These are phyloP conservation scores for Penicillium verrucosum DNA, from an alignment of 2,329 filamentous ascomycete species.

Conservation along the genomic window DNA sequence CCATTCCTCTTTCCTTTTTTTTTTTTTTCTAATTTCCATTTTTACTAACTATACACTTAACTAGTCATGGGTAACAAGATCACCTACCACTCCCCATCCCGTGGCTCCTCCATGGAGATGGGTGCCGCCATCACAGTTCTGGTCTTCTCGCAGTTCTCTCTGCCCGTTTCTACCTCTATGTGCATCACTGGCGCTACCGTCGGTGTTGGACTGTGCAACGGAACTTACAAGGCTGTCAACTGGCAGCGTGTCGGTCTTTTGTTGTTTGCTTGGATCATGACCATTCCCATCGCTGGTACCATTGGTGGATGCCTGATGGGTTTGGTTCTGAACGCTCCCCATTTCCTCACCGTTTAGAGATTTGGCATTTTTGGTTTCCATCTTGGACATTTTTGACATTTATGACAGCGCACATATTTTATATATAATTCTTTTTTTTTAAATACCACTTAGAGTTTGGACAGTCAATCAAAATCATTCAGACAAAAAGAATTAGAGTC, in stretches of 20 bases:
- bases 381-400: neutral
- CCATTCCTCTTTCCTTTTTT: neutral
- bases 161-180: constrained; percentile 74
- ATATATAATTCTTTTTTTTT: neutral
- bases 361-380: neutral
- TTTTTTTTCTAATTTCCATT: neutral
- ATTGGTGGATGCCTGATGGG: constrained; percentile 55
- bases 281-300: constrained; percentile 61
- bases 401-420: neutral
- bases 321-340: constrained; percentile 57
- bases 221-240: constrained; percentile 69
- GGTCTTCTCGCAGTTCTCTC: constrained; percentile 69
- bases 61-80: constrained; percentile 77
- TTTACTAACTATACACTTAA: constrained; percentile 20
- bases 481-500: too few relatives aligned
- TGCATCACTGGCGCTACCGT: constrained; percentile 78
- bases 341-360: constrained; percentile 39
- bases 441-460: neutral
- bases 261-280: constrained; percentile 64
- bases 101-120: constrained; percentile 72
- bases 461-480: neutral
- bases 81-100: constrained; percentile 63
- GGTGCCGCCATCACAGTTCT: constrained; percentile 74
- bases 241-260: constrained; percentile 69
- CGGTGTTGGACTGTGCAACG: constrained; percentile 74